A percentile compares a stretch with the other conserved stretches of the same genome.
These are phyloP conservation scores for Candolleomyces eurysporus DNA, from an alignment of 768 basidiomycete genomes.

Conservation along the genomic window DNA sequence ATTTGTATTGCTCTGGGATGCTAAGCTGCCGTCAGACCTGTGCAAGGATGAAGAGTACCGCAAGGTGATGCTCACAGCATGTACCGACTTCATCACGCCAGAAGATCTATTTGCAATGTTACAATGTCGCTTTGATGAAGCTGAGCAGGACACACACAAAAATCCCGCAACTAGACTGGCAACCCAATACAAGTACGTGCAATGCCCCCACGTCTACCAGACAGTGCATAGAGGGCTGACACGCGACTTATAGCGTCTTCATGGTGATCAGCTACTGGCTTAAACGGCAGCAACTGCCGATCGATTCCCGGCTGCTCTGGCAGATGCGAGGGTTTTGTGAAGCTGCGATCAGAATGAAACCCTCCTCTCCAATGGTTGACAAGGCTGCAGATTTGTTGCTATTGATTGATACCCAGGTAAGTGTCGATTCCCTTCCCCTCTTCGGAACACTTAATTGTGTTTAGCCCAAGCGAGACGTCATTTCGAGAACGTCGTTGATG, in stretches of 20 bases:
- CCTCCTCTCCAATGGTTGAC: slow-evolving; percentile 29
- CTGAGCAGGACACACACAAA: slow-evolving; percentile 17
- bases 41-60: slow-evolving; percentile 34
- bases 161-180: slow-evolving; percentile 26
- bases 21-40: slow-evolving; percentile 20
- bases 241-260: slow-evolving; percentile 27
- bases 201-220: neutral
- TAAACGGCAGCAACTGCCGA: slow-evolving; percentile 24
- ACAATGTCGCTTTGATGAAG: slow-evolving; percentile 37
- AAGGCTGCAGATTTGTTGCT: slow-evolving; percentile 27
- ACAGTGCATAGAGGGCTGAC: neutral
- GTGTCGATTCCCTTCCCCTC: slow-evolving; percentile 20
- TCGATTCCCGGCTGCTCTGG: slow-evolving; percentile 28
- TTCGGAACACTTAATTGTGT: neutral
- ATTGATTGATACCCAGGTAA: slow-evolving; percentile 28
- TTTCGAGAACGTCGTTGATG: slow-evolving; percentile 11
- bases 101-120: slow-evolving; percentile 38
- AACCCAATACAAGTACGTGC: slow-evolving; percentile 36
- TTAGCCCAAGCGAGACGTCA: slow-evolving; percentile 1
- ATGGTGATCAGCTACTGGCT: slow-evolving; percentile 37
- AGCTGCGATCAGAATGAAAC: slow-evolving; percentile 24
- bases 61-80: slow-evolving; percentile 41
- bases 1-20: neutral
- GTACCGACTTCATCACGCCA: slow-evolving; percentile 40
- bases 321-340: slow-evolving; percentile 37